Conservation (phyloP, 371 early-diverging fungal genomes). For the Sporodiniella umbellata region DNA sequence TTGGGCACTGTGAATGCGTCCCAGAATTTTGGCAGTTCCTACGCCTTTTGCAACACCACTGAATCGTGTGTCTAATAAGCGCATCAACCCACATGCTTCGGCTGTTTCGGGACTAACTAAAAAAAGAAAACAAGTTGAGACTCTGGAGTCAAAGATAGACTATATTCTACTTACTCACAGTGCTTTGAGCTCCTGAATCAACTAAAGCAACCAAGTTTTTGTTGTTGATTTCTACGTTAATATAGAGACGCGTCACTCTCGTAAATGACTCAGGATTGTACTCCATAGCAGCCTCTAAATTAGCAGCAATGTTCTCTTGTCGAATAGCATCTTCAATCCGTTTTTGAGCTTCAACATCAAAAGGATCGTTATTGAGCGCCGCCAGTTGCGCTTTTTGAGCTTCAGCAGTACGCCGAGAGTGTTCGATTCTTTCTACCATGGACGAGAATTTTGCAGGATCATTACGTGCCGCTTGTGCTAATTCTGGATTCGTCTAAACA, state of each 20-base stretch:
- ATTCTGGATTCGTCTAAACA: conserved; percentile 63
- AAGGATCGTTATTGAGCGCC: conserved; percentile 75
- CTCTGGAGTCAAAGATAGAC: neutral
- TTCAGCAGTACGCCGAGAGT: conserved; percentile 56
- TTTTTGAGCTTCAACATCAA: conserved; percentile 87
- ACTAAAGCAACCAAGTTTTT: conserved; percentile 90
- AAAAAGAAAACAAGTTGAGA: neutral
- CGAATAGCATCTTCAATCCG: conserved; percentile 90
- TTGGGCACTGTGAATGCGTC: conserved; percentile 88
- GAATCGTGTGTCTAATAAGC: conserved; percentile 87
- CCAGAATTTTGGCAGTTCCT: conserved; percentile 92
- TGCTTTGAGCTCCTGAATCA: conserved; percentile 96
- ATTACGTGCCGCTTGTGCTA: conserved; percentile 66
- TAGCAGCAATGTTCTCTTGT: conserved; percentile 81
- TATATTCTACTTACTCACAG: conserved; percentile 73
- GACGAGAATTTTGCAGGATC: conserved; percentile 65
- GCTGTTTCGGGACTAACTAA: conserved; percentile 83
- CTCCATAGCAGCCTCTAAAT: conserved; percentile 91
- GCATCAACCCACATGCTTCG: conserved; percentile 82
- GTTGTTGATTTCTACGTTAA: conserved; percentile 86
- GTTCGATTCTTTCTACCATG: conserved; percentile 66
- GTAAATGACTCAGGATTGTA: conserved; percentile 95
- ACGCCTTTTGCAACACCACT: conserved; percentile 93
- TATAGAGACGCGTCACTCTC: conserved; percentile 86
- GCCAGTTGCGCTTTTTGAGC: conserved; percentile 53